Percentiles rank a stretch among this genome's conserved stretches.
Evolutionary conservation across 768 basidiomycete genomes (phyloP).

Genomic region (Tylopilus balloui): DNA sequence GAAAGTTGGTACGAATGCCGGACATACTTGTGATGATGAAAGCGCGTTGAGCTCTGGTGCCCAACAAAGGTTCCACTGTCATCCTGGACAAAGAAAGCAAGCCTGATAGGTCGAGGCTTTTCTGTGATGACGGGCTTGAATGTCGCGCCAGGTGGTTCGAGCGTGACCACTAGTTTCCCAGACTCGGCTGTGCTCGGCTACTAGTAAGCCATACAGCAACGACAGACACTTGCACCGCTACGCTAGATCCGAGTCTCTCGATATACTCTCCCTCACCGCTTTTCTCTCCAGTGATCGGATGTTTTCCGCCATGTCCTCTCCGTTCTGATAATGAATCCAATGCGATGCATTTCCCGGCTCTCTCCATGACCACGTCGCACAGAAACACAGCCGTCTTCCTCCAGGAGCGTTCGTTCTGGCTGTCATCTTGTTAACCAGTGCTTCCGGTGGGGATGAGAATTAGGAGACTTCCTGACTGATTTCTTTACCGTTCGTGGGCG

Average conservation of each 20-base stretch:
- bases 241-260: slow-evolving; percentile 10
- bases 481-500: neutral
- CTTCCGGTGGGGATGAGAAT: slow-evolving; percentile 66
- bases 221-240: neutral
- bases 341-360: slow-evolving; percentile 28
- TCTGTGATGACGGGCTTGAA: slow-evolving; percentile 10
- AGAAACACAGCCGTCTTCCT: slow-evolving; percentile 35
- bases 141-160: neutral
- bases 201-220: neutral
- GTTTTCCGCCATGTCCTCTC: slow-evolving; percentile 24
- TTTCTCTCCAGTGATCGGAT: slow-evolving; percentile 50
- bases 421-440: slow-evolving; percentile 71
- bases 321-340: neutral
- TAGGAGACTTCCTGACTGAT: slow-evolving; percentile 51
- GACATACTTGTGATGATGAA: slow-evolving; percentile 69
- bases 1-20: neutral
- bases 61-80: slow-evolving; percentile 68
- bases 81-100: slow-evolving; percentile 37
- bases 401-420: slow-evolving; percentile 49
- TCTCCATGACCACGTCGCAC: slow-evolving; percentile 36
- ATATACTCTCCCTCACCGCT: slow-evolving; percentile 44
- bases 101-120: slow-evolving; percentile 11
- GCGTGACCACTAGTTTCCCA: neutral
- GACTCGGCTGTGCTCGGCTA: slow-evolving; percentile 18
- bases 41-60: slow-evolving; percentile 65